phyloP scores from a whole-genome alignment of 345 rosid genomes.

The Chamaenerion angustifolium region DNA sequence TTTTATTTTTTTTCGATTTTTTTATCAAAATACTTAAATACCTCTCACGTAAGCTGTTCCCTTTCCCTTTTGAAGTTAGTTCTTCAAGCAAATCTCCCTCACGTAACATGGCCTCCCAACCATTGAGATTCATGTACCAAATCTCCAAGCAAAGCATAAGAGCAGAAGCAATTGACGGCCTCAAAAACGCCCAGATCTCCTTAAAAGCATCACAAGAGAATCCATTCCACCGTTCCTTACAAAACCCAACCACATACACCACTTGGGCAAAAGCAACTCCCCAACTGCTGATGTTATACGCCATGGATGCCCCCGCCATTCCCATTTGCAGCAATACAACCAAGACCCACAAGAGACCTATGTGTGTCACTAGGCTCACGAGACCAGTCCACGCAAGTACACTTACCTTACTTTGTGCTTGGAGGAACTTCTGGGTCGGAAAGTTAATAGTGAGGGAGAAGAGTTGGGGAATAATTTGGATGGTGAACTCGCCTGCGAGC shows the following conservation, averaged over 20 bases:
- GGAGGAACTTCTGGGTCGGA: too few species aligned
- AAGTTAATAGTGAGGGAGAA: slow-evolving; percentile 54
- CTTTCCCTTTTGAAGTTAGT: too few species aligned
- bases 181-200: slow-evolving; percentile 61
- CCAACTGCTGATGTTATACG: slow-evolving; percentile 41
- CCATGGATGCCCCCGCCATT: slow-evolving; percentile 52
- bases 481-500: slow-evolving; percentile 44
- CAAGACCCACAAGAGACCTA: slow-evolving; percentile 35
- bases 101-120: slow-evolving; percentile 62
- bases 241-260: too few species aligned
- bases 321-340: slow-evolving; percentile 35
- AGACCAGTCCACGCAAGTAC: slow-evolving; percentile 49
- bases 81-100: too few species aligned
- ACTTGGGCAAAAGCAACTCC: too few species aligned
- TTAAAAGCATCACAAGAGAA: slow-evolving; percentile 44
- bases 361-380: slow-evolving; percentile 26
- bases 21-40: too few species aligned
- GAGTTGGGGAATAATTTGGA: slow-evolving; percentile 40
- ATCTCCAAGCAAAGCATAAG: slow-evolving; percentile 68
- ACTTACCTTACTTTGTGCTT: too few species aligned
- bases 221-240: slow-evolving; percentile 59
- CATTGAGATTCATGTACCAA: slow-evolving; percentile 77
- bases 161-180: slow-evolving; percentile 62
- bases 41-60: too few species aligned
- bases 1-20: too few species aligned